Percentiles rank a stretch among this genome's conserved stretches.
Evolutionary conservation across 2,329 filamentous ascomycete genomes (phyloP).

Genomic region (Aspergillus sp.): DNA sequence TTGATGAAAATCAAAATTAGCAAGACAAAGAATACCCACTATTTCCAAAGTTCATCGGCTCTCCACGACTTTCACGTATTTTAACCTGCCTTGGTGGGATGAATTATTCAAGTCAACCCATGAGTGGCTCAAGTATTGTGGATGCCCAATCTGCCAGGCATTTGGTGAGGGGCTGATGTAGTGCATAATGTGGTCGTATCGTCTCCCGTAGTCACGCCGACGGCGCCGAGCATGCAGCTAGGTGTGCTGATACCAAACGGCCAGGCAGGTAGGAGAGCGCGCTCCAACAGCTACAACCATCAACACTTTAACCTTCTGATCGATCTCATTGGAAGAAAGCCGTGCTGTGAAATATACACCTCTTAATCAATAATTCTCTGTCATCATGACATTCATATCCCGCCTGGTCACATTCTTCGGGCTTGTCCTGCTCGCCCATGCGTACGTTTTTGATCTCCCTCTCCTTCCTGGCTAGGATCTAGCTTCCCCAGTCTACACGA

Average conservation of each 20-base stretch:
- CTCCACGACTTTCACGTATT: too few relatives aligned
- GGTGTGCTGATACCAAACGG: not conserved
- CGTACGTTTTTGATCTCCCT: constrained; percentile 55
- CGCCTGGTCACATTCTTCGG: constrained; percentile 69
- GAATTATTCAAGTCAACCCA: too few relatives aligned
- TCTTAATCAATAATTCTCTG: not conserved
- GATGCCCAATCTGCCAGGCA: too few relatives aligned
- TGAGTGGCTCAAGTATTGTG: too few relatives aligned
- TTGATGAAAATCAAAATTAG: constrained; percentile 22
- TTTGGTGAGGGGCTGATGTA: not conserved
- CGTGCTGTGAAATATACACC: not conserved
- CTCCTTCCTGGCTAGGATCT: too few relatives aligned
- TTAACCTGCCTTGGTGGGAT: too few relatives aligned
- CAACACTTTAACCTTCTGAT: not conserved
- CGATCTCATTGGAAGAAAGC: constrained; percentile 2
- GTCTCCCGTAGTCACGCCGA: not conserved
- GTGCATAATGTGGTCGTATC: not conserved
- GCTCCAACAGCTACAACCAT: too few relatives aligned
- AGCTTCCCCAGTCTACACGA: not conserved
- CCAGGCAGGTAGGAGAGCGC: too few relatives aligned
- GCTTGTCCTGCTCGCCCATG: constrained; percentile 74
- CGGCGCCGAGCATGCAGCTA: not conserved
- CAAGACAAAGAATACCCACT: constrained; percentile 4
- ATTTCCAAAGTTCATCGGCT: too few relatives aligned
- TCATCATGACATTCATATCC: constrained; percentile 65